Base-by-base conservation (phyloP, 2,329 filamentous ascomycete species). In the Fusarium ambrosium region DNA sequence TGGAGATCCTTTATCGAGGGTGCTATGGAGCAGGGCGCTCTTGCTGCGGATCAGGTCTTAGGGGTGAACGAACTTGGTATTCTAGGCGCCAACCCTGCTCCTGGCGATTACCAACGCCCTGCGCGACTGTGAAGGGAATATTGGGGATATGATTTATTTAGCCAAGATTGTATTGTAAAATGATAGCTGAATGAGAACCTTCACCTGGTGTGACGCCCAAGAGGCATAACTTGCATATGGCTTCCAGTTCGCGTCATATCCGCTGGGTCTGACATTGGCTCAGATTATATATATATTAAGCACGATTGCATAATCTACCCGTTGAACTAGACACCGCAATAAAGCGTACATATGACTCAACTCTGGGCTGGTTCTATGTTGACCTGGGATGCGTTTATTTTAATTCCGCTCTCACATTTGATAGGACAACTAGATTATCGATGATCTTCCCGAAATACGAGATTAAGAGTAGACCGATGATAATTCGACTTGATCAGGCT, bases 1-100 rank as follows among this genome's bases (percentile, higher is more conserved):
- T 81, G 79, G 79, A 55, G 77, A 55, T 74, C 69, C 0, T 78
- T 76, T 22, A 80, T 81, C 24, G 79, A 81, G 18, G 80, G 80
- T 18, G 80, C 80, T 1, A 71, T 81, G 20, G 79, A 81, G 61
- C 78, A 76, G 32, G 75, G 75, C 2, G 56, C 59, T 34, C 22
- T 70, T 2, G 68, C 69, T 62, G 73, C 73, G 16, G 55, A 59
- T n/a, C 20, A 22, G 14, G 22, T 59, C 9, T 39, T 29, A n/a
- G n/a, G n/a, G n/a, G n/a, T n/a, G 16, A 29, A 59, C 4, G 55
- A 59, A 8, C 32, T 59, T 59, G 55, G 55, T 14, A 37, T 39
- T 11, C 32, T 37, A 13, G 55, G 55, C 4, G 55, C 55, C 14
- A 37, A 59, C 20, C 55, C 34, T 24, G 20, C 34, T 14, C 34